These are phyloP conservation scores for Arxiozyma bovina DNA, from an alignment of 1,139 yeast species.

Conservation along the genomic window DNA sequence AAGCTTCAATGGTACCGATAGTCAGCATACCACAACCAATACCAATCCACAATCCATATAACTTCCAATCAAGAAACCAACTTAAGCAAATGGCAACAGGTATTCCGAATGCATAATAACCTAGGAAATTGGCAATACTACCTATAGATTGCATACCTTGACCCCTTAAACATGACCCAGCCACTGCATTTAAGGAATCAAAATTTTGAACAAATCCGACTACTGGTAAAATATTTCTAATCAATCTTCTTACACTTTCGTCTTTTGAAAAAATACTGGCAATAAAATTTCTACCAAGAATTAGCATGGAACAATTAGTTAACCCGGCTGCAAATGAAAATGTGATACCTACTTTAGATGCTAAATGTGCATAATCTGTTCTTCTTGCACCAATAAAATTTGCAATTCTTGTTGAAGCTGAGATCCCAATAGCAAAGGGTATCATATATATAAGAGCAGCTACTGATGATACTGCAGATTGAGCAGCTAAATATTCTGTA, in stretches of 20 bases:
- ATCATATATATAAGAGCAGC: conserved; percentile 77
- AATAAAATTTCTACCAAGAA: conserved; percentile 44
- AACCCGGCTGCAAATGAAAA: conserved; percentile 53
- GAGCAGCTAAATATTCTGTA: conserved; percentile 76
- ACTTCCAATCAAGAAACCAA: conserved; percentile 42
- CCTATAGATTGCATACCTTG: conserved; percentile 82
- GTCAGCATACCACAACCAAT: conserved; percentile 65
- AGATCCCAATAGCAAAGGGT: conserved; percentile 84
- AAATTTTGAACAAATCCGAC: conserved; percentile 67
- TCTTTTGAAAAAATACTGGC: conserved; percentile 68
- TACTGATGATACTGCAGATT: conserved; percentile 74
- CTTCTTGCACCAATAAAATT: conserved; percentile 79
- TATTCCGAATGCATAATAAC: conserved; percentile 60
- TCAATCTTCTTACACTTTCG: conserved; percentile 46
- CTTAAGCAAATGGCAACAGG: conserved; percentile 66
- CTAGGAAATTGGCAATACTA: conserved; percentile 64
- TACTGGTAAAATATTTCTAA: conserved; percentile 54
- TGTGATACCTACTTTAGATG: conserved; percentile 55
- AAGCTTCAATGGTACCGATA: conserved; percentile 56
- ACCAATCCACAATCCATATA: conserved; percentile 84
- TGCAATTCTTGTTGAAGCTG: conserved; percentile 80
- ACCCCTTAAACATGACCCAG: conserved; percentile 79
- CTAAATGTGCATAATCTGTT: conserved; percentile 50
- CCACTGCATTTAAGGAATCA: conserved; percentile 75
- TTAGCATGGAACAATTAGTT: conserved; percentile 46